Evolutionary conservation across 2,329 filamentous ascomycete genomes (phyloP), one percentile per base, ranked within the genome.

Genomic region (Paecilomyces formosus): DNA sequence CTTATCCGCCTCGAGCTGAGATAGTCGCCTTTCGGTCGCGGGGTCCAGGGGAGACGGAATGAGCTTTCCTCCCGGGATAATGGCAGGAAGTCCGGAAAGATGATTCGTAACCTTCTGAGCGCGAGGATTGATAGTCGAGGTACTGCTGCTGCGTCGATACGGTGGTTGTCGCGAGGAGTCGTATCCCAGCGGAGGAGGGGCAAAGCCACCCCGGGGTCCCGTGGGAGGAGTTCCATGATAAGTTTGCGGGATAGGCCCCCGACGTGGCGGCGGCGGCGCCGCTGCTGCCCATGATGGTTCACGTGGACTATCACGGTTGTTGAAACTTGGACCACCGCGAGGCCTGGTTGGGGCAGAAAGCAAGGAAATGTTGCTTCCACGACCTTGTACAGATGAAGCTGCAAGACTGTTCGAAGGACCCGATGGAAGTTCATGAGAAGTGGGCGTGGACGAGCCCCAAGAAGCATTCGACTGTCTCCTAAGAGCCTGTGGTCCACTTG

Each of bases 341-440:
- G 79, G 78, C 13, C 77, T 72, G 9, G 77, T 79, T n/a, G 78
- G 78, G 24, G 77, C 78, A 30, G 75, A 74, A 12, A 79, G 64
- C n/a, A 79, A 60, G 30, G 76, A 74, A 50, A 73, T 64, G 58
- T 70, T 76, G 4, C 70, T 66, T 9, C 70, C 70, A 13, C 77
- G 75, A 63, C 63, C 70, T 39, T 74, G 72, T 12, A 72, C 65
- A 8, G 72, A 69, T 55, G 71, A 64, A 8, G 69, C 67, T 55
- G 70, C 72, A 18, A 72, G 63, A 21, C 68, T 69, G 56, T 72
- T 68, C 18, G 76, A 74, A 28, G 51, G 56, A 7, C 74, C 76
- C 11, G 72, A 69, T 33, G 75, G 73, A 15, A 72, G 71, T 8
- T 62, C 61, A 30, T 65, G 64, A 26, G 61, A 54, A 1, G 63